Conservation (phyloP, 768 basidiomycete genomes). For the Leccinum aurantiacum region DNA sequence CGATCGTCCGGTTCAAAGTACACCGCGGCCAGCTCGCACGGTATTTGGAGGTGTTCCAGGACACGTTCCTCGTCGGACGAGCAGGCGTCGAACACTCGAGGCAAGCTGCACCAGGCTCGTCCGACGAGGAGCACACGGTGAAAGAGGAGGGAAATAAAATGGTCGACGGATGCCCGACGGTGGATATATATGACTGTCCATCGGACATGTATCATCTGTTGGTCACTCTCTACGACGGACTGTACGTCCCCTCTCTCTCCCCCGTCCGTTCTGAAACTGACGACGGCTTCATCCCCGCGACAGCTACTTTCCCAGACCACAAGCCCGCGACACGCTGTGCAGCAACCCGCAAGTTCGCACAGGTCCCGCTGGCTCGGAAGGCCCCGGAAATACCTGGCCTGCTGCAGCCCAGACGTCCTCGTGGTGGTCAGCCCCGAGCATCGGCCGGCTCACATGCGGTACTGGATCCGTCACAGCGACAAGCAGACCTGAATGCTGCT, state of each 20-base stretch:
- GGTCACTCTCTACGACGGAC: conserved; percentile 70
- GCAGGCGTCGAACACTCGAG: conserved; percentile 34
- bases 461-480: conserved; percentile 15
- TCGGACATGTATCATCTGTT: conserved; percentile 68
- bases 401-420: conserved; percentile 59
- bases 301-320: conserved; percentile 56
- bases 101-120: neutral
- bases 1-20: conserved; percentile 52
- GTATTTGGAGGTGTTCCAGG: conserved; percentile 76
- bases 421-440: conserved; percentile 40
- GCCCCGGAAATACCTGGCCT: no score
- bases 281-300: no score
- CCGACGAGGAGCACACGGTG: neutral
- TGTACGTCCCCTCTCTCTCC: conserved; percentile 45
- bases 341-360: no score
- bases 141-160: conserved; percentile 37
- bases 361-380: no score
- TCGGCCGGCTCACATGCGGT: conserved; percentile 14
- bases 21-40: conserved; percentile 72
- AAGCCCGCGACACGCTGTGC: conserved; percentile 39
- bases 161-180: conserved; percentile 57
- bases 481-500: conserved; percentile 15
- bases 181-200: conserved; percentile 64
- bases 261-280: conserved; percentile 1
- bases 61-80: conserved; percentile 63